Conservation (phyloP, 2,329 filamentous ascomycete genomes). For the Calonectria hongkongensis region DNA sequence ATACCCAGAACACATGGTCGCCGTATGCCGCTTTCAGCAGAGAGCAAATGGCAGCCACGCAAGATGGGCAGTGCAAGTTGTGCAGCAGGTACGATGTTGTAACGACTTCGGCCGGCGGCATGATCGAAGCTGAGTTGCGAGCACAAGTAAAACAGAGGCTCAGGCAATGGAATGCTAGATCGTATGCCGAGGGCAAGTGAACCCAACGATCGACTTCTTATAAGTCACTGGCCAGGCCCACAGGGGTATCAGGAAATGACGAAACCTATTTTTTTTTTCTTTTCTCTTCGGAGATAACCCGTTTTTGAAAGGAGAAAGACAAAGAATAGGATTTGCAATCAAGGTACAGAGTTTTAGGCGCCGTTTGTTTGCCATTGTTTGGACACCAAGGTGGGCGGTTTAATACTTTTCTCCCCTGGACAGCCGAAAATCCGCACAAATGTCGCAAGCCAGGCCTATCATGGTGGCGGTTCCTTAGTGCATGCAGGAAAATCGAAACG, state of each 20-base stretch:
- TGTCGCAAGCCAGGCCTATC: conserved; percentile 54
- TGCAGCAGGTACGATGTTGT: conserved; percentile 80
- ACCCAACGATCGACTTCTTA: conserved; percentile 6
- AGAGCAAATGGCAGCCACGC: conserved; percentile 79
- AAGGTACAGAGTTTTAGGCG: conserved; percentile 18
- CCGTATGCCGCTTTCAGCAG: conserved; percentile 70
- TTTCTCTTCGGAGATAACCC: not conserved
- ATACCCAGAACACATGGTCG: conserved; percentile 74
- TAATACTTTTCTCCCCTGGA: conserved; percentile 35
- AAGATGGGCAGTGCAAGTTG: conserved; percentile 87
- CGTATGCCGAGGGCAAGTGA: conserved; percentile 13
- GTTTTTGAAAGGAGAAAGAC: not conserved
- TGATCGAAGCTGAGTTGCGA: conserved; percentile 42
- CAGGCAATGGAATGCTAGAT: conserved; percentile 12
- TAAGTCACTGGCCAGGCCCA: conserved; percentile 24
- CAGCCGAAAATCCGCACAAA: conserved; percentile 61
- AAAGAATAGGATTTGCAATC: conserved; percentile 11
- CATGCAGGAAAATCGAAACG: not conserved
- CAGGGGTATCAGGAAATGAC: not conserved
- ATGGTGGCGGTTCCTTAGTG: conserved; percentile 46
- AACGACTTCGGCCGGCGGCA: conserved; percentile 57
- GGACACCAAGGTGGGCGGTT: conserved; percentile 37
- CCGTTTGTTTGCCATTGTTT: conserved; percentile 38
- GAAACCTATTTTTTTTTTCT: not conserved
- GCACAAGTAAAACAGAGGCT: conserved; percentile 26